These are phyloP conservation scores for Parietichytrium sp. DNA, from an alignment of 108 stramenopile genomes.

Conservation along the genomic window DNA sequence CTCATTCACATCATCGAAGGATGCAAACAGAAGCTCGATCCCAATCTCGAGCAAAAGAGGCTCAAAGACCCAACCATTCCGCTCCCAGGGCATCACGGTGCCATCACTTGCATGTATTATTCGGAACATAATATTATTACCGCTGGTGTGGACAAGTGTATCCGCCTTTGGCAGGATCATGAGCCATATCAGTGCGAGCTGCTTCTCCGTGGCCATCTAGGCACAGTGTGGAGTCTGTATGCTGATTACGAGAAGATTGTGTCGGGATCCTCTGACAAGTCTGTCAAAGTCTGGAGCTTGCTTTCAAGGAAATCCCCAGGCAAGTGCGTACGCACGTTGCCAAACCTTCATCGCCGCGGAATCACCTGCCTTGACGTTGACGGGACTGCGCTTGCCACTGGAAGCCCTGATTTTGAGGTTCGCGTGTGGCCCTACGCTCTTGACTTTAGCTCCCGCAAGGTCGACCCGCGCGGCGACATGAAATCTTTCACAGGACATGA, in stretches of 20 bases:
- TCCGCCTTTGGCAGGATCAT: conserved; percentile 1
- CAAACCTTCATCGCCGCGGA: neutral
- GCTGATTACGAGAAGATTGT: neutral
- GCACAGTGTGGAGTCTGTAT: conserved; percentile 2
- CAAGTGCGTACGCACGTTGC: neutral
- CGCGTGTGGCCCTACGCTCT: conserved; percentile 12
- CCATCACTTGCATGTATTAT: neutral
- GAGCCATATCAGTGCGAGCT: neutral
- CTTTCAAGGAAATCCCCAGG: neutral
- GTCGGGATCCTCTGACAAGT: neutral
- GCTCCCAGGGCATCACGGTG: conserved; percentile 23
- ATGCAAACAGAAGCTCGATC: neutral
- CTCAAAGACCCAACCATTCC: neutral
- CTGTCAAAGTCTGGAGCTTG: neutral
- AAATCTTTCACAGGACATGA: neutral
- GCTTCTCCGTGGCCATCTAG: neutral
- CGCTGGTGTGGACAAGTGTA: conserved; percentile 2
- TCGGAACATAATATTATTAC: neutral
- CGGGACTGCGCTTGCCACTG: neutral
- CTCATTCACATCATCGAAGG: neutral
- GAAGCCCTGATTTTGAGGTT: conserved; percentile 1
- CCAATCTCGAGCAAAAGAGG: neutral
- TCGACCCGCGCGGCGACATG: neutral
- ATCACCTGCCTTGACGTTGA: conserved; percentile 1
- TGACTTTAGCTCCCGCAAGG: neutral